Evolutionary conservation across 139 green algal genomes (phyloP).

Genomic region (Nannochloris sp.): DNA sequence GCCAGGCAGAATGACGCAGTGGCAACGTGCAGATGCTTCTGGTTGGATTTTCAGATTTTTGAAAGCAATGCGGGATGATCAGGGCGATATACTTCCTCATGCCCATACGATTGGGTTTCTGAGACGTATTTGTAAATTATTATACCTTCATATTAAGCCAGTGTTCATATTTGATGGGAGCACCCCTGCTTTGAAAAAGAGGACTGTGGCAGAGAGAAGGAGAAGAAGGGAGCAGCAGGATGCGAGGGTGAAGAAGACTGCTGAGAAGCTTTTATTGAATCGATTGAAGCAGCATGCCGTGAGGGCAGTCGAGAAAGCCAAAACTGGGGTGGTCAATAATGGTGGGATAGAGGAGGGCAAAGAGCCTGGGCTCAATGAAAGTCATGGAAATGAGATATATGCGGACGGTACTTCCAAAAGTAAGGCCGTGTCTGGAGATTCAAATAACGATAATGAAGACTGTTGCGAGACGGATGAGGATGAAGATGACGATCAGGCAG

Average conservation of each 20-base stretch:
- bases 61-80: conserved; percentile 87
- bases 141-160: conserved; percentile 85
- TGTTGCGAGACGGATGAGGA: neutral
- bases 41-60: conserved; percentile 97
- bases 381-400: neutral
- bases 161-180: conserved; percentile 98
- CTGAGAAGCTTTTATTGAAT: conserved; percentile 90
- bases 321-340: neutral
- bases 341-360: too few relatives aligned
- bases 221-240: conserved; percentile 68
- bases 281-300: conserved; percentile 64
- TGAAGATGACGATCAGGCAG: neutral
- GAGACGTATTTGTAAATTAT: conserved; percentile 84
- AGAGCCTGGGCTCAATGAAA: too few relatives aligned
- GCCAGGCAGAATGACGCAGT: neutral
- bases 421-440: neutral
- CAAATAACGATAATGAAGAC: neutral
- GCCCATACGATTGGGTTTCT: conserved; percentile 97
- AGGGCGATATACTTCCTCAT: conserved; percentile 84
- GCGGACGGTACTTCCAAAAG: neutral
- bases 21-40: conserved; percentile 68
- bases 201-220: conserved; percentile 55
- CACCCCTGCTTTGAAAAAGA: conserved; percentile 86
- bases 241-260: conserved; percentile 55
- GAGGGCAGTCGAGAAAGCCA: neutral